Evolutionary conservation across 2,329 filamentous ascomycete genomes (phyloP), one percentile per base, ranked within the genome.

Genomic region (Thelonectria blattea): DNA sequence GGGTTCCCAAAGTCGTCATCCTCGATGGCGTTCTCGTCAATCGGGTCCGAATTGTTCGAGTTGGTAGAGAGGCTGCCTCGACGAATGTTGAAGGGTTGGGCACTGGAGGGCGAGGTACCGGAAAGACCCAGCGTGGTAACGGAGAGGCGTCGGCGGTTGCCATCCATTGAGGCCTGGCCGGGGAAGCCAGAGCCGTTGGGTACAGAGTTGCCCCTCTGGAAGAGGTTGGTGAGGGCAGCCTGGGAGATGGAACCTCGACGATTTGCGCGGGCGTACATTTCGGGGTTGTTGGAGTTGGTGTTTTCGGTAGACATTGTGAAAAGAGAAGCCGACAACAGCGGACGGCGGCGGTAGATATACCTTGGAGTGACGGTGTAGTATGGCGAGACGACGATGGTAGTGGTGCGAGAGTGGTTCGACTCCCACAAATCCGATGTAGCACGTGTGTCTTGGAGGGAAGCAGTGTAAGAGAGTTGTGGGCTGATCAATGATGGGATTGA

Each of bases 91-190:
- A 85, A 82, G 45, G 82, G 76, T 70, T 81, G 64, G 72, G 80
- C 67, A 68, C 75, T 83, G 80, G 71, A 86, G n/a, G 89, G 88
- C 5, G 89, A 89, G 20, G 83, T 84, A 65, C 90, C 90, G 4
- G 89, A 90, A n/a, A 92, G 80, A 34, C 91, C 90, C 30, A 92
- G 78, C 4, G 90, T 91, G 47, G 87, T 88, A 71, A 93, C 85
- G 46, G 91, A 93, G 65, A 93, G 84, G 48, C 91, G 87, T 61
- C 90, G 88, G 60, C 87, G 86, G 63, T 85, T 84, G 65, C 83
- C 80, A 56, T 88, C 83, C 64, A 85, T 81, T 27, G 81, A 76
- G 34, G 76, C 50, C 53, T 71, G 74, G 46, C 20, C 56, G 18
- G 83, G 80, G 65, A 84, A 84, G 43, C 79, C 74, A 24, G 76